Evolutionary conservation across 192 early-diverging fungal genomes (phyloP), one percentile per base, ranked within the genome.

Genomic region (Mortierella alpina): DNA sequence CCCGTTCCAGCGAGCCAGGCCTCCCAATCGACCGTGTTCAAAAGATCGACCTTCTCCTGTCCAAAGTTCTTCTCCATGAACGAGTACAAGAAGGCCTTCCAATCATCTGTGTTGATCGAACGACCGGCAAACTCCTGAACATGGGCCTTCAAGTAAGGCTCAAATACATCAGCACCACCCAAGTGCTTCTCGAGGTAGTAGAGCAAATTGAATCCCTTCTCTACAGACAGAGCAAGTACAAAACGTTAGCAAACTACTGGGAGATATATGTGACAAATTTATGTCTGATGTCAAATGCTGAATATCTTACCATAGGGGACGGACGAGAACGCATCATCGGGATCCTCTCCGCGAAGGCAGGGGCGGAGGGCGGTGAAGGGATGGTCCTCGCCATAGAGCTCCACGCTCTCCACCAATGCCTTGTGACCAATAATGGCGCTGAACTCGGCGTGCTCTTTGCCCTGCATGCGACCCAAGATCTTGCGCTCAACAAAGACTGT

Each of bases 121-220:
- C 89, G 93, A 65, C 96, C 94, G 49, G 93, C 85, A 85, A 97
- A 98, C 52, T 91, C 83, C 60, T 87, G 76, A 45, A 99, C 92
- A 82, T 98, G 90, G 7, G 92, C 87, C 66, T 89, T 91, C 85
- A 94, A 86, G 63, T 92, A 97, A 10, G 93, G 92, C 72, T 93
- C 96, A 86, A 99, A 99, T 42, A 94, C 88, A 17, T 86, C 82
- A 0, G 91, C 75, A 6, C 96, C 97, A 39, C 98, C 98, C 45
- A 99, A 84, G 57, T 91, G 72, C 72, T 92, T 88, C 81, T 99
- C 97, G 48, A 99, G 90, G 73, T 96, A 94, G 85, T 94, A 98
- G 31, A 99, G 86, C 56, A 99, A 83, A 81, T 95, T 95, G 75
- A 93, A 98, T 20, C 97, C 98, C 86, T 99, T 99, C 84, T 99